Evolutionary conservation across 179 eudicot species (phyloP), one percentile per base, ranked within the genome.

Genomic region (Gypsophila paniculata): DNA sequence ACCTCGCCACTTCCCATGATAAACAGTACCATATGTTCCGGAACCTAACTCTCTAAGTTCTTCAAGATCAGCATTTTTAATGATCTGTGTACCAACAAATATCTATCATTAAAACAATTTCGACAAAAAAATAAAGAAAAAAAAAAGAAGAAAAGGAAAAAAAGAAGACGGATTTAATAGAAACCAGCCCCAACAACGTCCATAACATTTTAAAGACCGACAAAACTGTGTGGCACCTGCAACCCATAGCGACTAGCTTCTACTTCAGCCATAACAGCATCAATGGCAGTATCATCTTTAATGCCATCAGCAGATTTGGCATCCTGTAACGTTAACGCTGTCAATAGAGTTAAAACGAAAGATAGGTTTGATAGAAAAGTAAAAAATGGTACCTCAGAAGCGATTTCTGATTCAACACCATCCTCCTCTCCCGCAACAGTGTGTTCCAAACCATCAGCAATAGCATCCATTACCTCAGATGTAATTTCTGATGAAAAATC

Each of bases 1-100:
- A 72, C 97, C 97, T 58, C 97, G 88, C 97, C 97, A 91, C 73
- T 86, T 91, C 72, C 97, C 97, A 71, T 90, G 92, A 79, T 83
- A 91, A 74, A 91, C 97, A 70, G 97, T 91, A 72, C 97, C 97
- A 78, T 83, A 91, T 25, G 97, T 91, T 76, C 97, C 97, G 76
- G 97, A 88, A 69, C 97, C 97, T 74, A 91, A 82, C 78, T 91
- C 97, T 55, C 84, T 79, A 57, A 90, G 77, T 75, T 90, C 97
- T 88, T 91, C 97, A 79, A 91, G 93, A 78, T 91, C 97, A 64
- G 86, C 87, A 80, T 90, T 90, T 79, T 85, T 95, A 38, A 95
- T 89, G 68, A 92, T 95, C 99, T 95, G 91, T 34, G 68, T 19
- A 76, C 58, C 75, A 75, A 61, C 67, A 77, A 65, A 49, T n/a